phyloP scores from a whole-genome alignment of 495 filamentous ascomycete genomes.

The Pyrenopolyporus hunteri region DNA sequence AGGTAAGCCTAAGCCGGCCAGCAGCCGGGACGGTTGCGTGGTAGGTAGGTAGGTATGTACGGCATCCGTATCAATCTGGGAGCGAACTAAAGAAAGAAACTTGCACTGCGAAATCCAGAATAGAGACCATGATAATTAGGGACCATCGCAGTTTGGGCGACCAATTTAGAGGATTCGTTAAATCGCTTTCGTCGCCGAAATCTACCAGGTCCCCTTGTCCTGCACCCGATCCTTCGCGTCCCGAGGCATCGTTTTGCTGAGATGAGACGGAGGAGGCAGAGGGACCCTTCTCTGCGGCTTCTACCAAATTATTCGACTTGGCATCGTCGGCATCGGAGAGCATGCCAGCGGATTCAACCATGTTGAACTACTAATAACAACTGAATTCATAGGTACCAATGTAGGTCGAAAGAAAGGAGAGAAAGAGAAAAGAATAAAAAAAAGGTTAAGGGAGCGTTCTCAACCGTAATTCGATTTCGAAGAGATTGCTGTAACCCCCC shows the following conservation, averaged over 20 bases:
- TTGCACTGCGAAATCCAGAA: constrained; percentile 13
- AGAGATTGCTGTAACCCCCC: no score
- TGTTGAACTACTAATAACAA: background rate
- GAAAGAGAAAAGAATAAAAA: background rate
- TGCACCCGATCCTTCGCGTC: background rate
- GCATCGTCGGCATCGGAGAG: background rate
- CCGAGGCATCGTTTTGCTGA: background rate
- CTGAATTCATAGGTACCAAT: background rate
- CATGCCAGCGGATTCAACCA: background rate
- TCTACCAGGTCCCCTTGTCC: background rate
- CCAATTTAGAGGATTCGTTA: constrained; percentile 22
- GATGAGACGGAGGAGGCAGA: background rate
- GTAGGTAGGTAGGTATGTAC: no score
- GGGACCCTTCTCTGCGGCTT: background rate
- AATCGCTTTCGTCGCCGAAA: background rate
- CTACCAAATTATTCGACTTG: background rate
- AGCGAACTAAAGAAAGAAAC: background rate
- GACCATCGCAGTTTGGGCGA: constrained; percentile 5
- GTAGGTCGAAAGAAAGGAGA: background rate
- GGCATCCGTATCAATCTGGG: no score
- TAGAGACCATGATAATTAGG: constrained; percentile 12
- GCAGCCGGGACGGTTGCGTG: no score
- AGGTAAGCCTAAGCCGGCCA: background rate
- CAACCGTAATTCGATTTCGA: no score
- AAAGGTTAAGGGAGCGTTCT: background rate